phyloP scores from a whole-genome alignment of 441 rosid species.

The Syzygium syzygioides region DNA sequence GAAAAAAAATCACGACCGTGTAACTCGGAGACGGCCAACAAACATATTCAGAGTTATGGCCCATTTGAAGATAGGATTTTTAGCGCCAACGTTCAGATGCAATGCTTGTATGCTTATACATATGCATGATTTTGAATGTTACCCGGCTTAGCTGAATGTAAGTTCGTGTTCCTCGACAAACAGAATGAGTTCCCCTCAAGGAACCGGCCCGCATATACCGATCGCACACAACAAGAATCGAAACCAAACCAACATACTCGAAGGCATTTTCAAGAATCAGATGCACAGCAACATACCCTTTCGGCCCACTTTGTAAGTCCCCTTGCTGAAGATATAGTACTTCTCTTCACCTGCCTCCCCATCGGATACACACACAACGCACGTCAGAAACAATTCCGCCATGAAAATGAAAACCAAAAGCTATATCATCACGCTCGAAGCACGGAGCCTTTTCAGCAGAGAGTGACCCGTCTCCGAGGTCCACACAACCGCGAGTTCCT shows the following conservation, averaged over 20 bases:
- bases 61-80: not conserved
- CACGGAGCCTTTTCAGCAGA: not conserved
- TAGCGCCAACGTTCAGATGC: not conserved
- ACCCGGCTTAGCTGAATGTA: not conserved
- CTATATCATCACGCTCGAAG: not conserved
- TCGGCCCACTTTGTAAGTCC: conserved; percentile 73
- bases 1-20: too few relatives aligned
- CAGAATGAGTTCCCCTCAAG: not conserved
- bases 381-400: not conserved
- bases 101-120: not conserved
- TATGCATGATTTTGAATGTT: not conserved
- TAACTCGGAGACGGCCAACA: not conserved
- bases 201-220: not conserved
- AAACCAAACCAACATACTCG: not conserved
- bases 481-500: not conserved
- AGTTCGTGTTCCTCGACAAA: not conserved
- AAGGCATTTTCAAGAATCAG: not conserved
- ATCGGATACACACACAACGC: not conserved
- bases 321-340: conserved; percentile 62
- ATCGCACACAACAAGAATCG: not conserved
- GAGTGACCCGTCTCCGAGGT: not conserved
- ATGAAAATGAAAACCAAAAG: not conserved
- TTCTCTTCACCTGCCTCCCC: conserved; percentile 59
- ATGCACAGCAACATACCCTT: conserved; percentile 39
- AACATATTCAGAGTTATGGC: not conserved